These are phyloP conservation scores for Pulveroboletus frians DNA, from an alignment of 768 basidiomycete species.

Conservation along the genomic window DNA sequence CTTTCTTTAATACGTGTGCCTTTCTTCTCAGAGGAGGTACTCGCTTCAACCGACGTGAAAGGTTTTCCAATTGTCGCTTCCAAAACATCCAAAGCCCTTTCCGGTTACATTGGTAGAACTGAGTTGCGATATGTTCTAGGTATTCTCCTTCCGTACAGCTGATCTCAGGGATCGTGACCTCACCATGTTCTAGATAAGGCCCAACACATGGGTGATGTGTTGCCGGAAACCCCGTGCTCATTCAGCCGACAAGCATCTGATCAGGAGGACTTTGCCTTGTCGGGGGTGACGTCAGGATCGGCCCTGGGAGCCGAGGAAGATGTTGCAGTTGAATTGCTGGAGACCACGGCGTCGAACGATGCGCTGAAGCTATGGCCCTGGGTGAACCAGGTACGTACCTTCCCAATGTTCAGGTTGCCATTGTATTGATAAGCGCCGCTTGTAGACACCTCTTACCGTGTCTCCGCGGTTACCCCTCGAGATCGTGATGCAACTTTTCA, in stretches of 20 bases:
- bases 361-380: constrained; percentile 77
- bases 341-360: constrained; percentile 51
- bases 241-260: constrained; percentile 55
- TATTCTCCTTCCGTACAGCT: constrained; percentile 27
- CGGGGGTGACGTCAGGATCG: constrained; percentile 39
- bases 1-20: constrained; percentile 1
- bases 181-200: constrained; percentile 55
- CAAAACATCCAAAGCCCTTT: constrained; percentile 53
- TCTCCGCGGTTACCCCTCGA: constrained; percentile 89
- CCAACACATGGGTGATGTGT: constrained; percentile 54
- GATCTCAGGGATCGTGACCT: neutral
- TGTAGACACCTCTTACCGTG: constrained; percentile 88
- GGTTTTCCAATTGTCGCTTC: constrained; percentile 86
- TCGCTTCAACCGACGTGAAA: constrained; percentile 72
- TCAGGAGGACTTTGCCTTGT: constrained; percentile 45
- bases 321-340: constrained; percentile 58
- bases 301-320: constrained; percentile 65
- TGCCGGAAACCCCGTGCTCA: constrained; percentile 62
- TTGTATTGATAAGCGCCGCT: neutral
- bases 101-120: constrained; percentile 85
- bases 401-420: neutral
- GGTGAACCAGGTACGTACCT: constrained; percentile 77
- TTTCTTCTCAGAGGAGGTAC: constrained; percentile 53
- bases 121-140: constrained; percentile 86
- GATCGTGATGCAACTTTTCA: constrained; percentile 96